These are phyloP conservation scores for Periconia sp. DNA, from an alignment of 2,329 filamentous ascomycete genomes.

Conservation along the genomic window DNA sequence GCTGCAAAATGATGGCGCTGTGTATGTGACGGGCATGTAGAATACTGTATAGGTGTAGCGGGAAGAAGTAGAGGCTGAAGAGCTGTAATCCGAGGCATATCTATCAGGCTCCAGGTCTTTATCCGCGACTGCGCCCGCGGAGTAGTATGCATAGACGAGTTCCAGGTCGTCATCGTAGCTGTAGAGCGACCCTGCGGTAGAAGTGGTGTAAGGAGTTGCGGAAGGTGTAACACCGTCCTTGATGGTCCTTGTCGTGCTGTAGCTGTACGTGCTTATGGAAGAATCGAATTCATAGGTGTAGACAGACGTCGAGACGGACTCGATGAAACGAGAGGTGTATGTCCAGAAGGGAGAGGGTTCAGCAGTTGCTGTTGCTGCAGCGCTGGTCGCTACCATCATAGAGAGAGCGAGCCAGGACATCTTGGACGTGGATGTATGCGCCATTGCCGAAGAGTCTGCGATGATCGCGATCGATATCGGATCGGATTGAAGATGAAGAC, in stretches of 20 bases:
- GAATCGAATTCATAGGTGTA: slow-evolving; percentile 19
- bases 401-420: slow-evolving; percentile 20
- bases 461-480: slow-evolving; percentile 8
- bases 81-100: slow-evolving; percentile 9
- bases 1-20: slow-evolving; percentile 31
- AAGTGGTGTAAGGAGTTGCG: slow-evolving; percentile 22
- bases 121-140: slow-evolving; percentile 24
- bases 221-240: slow-evolving; percentile 34
- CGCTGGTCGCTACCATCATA: slow-evolving; percentile 8
- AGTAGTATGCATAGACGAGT: slow-evolving; percentile 28
- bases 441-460: slow-evolving; percentile 21
- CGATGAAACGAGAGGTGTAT: slow-evolving; percentile 24
- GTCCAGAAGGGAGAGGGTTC: slow-evolving; percentile 34
- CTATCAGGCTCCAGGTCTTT: slow-evolving; percentile 31
- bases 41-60: slow-evolving; percentile 22
- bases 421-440: slow-evolving; percentile 17
- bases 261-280: slow-evolving; percentile 15
- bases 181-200: slow-evolving; percentile 5
- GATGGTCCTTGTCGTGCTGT: slow-evolving; percentile 16
- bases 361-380: background rate
- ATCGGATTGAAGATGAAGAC: slow-evolving; percentile 5
- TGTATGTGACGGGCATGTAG: slow-evolving; percentile 39
- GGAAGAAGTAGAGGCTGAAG: slow-evolving; percentile 9
- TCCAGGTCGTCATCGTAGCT: slow-evolving; percentile 21
- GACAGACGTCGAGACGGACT: slow-evolving; percentile 15